Evolutionary conservation across 2,329 filamentous ascomycete species (phyloP).

Genomic region (Diaporthe amygdali): DNA sequence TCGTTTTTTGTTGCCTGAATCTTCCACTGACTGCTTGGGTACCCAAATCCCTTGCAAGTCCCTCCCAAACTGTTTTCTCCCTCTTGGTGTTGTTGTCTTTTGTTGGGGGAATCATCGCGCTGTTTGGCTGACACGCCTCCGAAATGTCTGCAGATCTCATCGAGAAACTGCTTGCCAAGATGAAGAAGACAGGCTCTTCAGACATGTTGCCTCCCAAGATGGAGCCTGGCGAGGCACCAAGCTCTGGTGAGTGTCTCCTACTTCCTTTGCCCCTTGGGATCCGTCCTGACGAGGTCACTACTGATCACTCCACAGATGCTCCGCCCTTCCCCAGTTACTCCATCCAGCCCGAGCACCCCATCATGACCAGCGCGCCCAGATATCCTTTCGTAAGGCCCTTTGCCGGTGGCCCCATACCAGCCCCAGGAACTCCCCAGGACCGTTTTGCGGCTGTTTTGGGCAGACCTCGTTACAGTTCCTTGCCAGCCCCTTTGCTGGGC

Average conservation of each 20-base stretch:
- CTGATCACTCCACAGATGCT: background rate
- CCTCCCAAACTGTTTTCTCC: background rate
- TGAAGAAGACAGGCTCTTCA: background rate
- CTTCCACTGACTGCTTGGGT: background rate
- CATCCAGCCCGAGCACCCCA: background rate
- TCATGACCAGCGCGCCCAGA: background rate
- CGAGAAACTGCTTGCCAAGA: background rate
- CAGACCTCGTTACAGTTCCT: background rate
- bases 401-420: background rate
- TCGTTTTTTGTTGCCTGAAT: too few relatives aligned
- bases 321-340: slow-evolving; percentile 2
- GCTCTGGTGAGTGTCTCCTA: background rate
- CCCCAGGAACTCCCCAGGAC: slow-evolving; percentile 14
- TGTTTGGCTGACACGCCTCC: background rate
- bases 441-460: slow-evolving; percentile 18
- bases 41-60: background rate
- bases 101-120: background rate
- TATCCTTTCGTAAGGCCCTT: background rate
- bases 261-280: background rate
- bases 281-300: background rate
- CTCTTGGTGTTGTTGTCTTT: background rate
- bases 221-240: background rate
- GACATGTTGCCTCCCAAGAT: background rate
- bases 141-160: background rate
- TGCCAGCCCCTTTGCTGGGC: background rate